Base-by-base conservation (phyloP, 352 stramenopile species). In the Phytophthora colocasiae region DNA sequence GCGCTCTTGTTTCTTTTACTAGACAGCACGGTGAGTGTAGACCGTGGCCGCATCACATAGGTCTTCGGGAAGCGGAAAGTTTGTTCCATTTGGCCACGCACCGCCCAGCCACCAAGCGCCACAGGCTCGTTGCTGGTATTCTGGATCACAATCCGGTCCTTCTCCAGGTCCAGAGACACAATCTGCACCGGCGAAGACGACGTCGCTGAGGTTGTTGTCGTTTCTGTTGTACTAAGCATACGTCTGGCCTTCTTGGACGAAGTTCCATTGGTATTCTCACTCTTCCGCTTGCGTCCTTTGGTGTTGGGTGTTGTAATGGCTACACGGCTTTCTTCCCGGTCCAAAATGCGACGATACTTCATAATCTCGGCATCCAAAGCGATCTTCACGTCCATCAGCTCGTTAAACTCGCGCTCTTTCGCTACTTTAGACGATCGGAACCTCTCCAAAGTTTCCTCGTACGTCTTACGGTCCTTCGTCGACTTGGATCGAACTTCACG, bases 321-420 rank as follows among this genome's bases (percentile, higher is more conserved):
- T 1, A 93, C 81, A 27, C 84, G 85, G 19, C 66, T 86, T 59
- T 93, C 84, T 60, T 95, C 84, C 15, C 87, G 87, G 66, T 93
- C 85, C 56, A 95, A 71, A 67, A 95, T 95, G 22, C 83, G 84
- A 24, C 80, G 83, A 62, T 95, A 95, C 43, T 88, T 85, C 60
- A 81, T 87, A 55, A 95, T 93, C 68, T 95, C 87, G 17, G 80
- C 75, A 46, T 89, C 81, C 19, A 92, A 73, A 1, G 77, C 82
- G 49, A 95, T 95, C 60, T 95, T 95, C 26, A 95, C 85, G 55
- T 95, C 87, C 87, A 95, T 95, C 44, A 95, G 77, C 58, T 95
- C 87, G 55, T 95, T 95, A 49, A 95, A 93, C 53, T 95, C 85
- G 15, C 72, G 70, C 38, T 93, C 85, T 71, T 93, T 93, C 3